phyloP scores from a whole-genome alignment of 768 basidiomycete species.

The Kondoa malvinella region DNA sequence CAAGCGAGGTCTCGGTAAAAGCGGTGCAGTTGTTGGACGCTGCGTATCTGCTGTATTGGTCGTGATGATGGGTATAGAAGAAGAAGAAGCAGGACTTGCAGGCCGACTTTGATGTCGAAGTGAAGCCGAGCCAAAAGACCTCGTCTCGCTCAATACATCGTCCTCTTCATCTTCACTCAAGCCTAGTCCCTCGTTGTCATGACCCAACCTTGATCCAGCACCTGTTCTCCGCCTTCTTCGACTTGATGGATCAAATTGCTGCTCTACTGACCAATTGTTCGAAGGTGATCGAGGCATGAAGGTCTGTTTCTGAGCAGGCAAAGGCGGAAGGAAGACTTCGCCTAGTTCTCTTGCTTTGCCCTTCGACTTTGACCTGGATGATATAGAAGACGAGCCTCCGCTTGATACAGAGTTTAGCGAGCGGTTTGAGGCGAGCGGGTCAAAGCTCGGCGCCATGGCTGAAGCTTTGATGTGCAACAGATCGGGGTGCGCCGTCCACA shows the following conservation, averaged over 20 bases:
- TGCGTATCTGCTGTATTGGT: not conserved
- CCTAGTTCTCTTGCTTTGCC: not conserved
- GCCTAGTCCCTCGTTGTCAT: not conserved
- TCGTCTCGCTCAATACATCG: not conserved
- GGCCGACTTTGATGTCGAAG: not conserved
- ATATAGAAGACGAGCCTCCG: not conserved
- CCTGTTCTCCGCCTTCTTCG: not conserved
- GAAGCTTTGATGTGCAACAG: too few relatives aligned
- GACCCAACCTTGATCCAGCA: not conserved
- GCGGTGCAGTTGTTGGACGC: not conserved
- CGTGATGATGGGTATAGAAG: not conserved
- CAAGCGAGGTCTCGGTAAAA: not conserved
- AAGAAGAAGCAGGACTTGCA: not conserved
- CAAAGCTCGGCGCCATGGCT: not conserved
- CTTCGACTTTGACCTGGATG: not conserved
- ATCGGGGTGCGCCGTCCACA: too few relatives aligned
- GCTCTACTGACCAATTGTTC: not conserved
- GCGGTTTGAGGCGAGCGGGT: not conserved
- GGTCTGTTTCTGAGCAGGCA: not conserved
- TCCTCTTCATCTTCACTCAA: not conserved
- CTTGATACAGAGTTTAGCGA: not conserved
- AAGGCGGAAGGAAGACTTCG: not conserved
- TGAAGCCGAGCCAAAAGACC: not conserved
- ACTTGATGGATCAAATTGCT: not conserved
- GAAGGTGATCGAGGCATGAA: not conserved